These are phyloP conservation scores for Platanthera guangdongensis DNA, from an alignment of 106 monocot species.

Conservation along the genomic window DNA sequence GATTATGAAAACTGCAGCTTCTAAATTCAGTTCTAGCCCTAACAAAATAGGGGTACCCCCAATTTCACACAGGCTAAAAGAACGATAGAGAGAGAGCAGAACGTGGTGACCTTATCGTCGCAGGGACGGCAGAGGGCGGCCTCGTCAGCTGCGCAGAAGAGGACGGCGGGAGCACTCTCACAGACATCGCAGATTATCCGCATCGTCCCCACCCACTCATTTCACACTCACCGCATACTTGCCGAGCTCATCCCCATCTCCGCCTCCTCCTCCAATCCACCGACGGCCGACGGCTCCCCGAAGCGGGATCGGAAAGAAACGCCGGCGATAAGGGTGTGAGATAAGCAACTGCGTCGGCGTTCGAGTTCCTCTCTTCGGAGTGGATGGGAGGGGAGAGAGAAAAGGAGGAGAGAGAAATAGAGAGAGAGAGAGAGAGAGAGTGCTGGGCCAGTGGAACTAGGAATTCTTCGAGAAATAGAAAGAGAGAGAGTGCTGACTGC, in stretches of 20 bases:
- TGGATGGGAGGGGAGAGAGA: neutral
- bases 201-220: slow-evolving; percentile 31
- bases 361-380: neutral
- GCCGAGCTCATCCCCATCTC: neutral
- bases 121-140: slow-evolving; percentile 80
- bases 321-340: neutral
- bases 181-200: slow-evolving; percentile 90
- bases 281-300: neutral
- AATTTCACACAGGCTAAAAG: neutral
- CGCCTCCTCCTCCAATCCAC: neutral
- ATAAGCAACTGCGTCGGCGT: neutral
- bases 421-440: neutral
- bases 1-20: neutral
- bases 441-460: no score
- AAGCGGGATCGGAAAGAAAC: neutral
- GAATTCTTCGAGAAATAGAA: no score
- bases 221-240: neutral
- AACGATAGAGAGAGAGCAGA: neutral
- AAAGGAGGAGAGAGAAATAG: neutral
- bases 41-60: no score
- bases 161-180: slow-evolving; percentile 80
- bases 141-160: slow-evolving; percentile 94
- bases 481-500: no score
- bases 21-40: neutral
- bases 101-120: slow-evolving; percentile 67